A percentile compares a stretch with the other conserved stretches of the same genome.
phyloP scores from a whole-genome alignment of 495 filamentous ascomycete species.

The Cercophora sp. region DNA sequence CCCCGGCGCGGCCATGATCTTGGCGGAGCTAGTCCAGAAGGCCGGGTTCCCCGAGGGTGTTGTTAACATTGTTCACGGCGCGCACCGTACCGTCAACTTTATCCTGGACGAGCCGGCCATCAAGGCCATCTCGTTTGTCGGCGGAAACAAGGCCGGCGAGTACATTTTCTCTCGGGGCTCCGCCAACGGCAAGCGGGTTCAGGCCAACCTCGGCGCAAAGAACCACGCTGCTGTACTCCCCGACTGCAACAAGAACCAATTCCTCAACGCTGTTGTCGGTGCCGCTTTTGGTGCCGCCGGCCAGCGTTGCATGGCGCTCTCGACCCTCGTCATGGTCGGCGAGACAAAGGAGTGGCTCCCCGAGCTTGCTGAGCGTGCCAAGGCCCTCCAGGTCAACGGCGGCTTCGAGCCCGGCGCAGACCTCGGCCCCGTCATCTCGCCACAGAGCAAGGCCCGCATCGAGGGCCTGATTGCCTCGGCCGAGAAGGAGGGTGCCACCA shows the following conservation, averaged over 20 bases:
- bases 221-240: conserved; percentile 96
- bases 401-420: conserved; percentile 94
- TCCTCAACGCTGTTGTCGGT: conserved; percentile 88
- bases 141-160: conserved; percentile 92
- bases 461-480: conserved; percentile 84
- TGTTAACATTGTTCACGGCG: conserved; percentile 90
- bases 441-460: conserved; percentile 87
- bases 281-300: conserved; percentile 96
- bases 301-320: conserved; percentile 97
- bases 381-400: conserved; percentile 83
- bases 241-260: conserved; percentile 97
- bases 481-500: conserved; percentile 88
- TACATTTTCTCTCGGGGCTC: conserved; percentile 94
- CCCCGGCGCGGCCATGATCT: conserved; percentile 96
- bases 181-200: conserved; percentile 87
- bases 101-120: conserved; percentile 94
- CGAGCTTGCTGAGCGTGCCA: conserved; percentile 88
- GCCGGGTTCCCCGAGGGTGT: conserved; percentile 94
- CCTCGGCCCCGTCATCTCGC: conserved; percentile 92
- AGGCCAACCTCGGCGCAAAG: conserved; percentile 97
- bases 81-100: conserved; percentile 90
- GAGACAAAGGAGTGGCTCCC: conserved; percentile 90
- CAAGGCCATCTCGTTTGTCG: conserved; percentile 98
- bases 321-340: conserved; percentile 88
- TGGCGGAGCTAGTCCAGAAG: conserved; percentile 85